These are phyloP conservation scores for Cyanidioschyzon merolae DNA, from an alignment of 23 red algal genomes.

Conservation along the genomic window DNA sequence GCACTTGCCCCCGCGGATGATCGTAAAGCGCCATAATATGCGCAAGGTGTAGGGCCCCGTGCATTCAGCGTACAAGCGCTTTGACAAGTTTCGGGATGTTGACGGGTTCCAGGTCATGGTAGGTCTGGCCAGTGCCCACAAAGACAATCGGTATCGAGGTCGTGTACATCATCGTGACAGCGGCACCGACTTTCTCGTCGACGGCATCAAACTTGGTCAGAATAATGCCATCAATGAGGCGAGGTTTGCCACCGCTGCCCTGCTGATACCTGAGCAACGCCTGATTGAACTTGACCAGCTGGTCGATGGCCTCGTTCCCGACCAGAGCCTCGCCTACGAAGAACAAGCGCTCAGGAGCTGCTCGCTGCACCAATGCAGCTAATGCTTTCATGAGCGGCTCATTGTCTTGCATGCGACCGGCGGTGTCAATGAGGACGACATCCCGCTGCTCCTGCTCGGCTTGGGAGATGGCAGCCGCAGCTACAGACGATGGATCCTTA, in stretches of 20 bases:
- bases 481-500: slow-evolving; percentile 67
- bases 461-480: slow-evolving; percentile 53
- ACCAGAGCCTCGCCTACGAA: slow-evolving; percentile 98
- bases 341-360: slow-evolving; percentile 70
- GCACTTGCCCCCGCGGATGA: too few relatives aligned
- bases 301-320: slow-evolving; percentile 95
- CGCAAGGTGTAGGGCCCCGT: too few relatives aligned
- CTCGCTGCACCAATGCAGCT: slow-evolving; percentile 56
- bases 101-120: slow-evolving; percentile 68
- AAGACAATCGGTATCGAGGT: slow-evolving; percentile 86
- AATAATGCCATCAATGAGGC: slow-evolving; percentile 83
- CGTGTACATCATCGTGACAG: slow-evolving; percentile 93
- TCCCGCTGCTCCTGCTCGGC: slow-evolving; percentile 44
- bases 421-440: slow-evolving; percentile 92
- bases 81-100: slow-evolving; percentile 63
- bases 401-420: slow-evolving; percentile 97
- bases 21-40: too few relatives aligned
- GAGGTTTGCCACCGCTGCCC: slow-evolving; percentile 9
- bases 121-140: slow-evolving; percentile 97
- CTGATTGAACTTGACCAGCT: slow-evolving; percentile 65
- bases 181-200: slow-evolving; percentile 91
- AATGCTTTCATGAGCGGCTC: slow-evolving; percentile 91
- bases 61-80: slow-evolving; percentile 62
- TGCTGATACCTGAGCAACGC: slow-evolving; percentile 56
- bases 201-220: slow-evolving; percentile 94